Percentiles rank a stretch among this genome's conserved stretches.
phyloP scores from a whole-genome alignment of 805 yeast species.

The Scheffersomyces ergatensis region DNA sequence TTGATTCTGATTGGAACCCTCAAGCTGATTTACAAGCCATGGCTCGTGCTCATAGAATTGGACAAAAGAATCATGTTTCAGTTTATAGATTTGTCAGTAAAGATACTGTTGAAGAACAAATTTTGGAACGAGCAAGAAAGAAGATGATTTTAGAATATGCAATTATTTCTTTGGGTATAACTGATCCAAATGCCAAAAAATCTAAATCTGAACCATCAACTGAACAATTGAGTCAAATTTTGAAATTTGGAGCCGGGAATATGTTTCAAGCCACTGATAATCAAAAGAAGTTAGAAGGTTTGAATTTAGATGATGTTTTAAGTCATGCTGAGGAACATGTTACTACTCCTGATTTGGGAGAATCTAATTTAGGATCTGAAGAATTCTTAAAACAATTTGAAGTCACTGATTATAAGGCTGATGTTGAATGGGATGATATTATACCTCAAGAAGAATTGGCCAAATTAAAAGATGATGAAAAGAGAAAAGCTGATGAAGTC shows the following conservation, averaged over 20 bases:
- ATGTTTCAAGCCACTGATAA: slow-evolving; percentile 96
- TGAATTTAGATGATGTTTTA: slow-evolving; percentile 93
- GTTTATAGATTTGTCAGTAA: slow-evolving; percentile 97
- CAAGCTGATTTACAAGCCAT: slow-evolving; percentile 99
- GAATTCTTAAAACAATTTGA: slow-evolving; percentile 96
- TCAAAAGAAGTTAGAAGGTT: slow-evolving; percentile 91
- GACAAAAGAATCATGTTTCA: slow-evolving; percentile 98
- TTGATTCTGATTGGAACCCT: slow-evolving; percentile 99
- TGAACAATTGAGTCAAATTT: slow-evolving; percentile 85
- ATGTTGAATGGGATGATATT: slow-evolving; percentile 98
- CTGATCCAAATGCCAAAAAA: slow-evolving; percentile 60
- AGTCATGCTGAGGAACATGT: slow-evolving; percentile 97
- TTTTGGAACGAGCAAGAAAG: slow-evolving; percentile 92
- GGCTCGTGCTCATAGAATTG: slow-evolving; percentile 99
- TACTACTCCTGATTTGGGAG: slow-evolving; percentile 95
- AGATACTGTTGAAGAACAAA: slow-evolving; percentile 97
- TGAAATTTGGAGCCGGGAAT: slow-evolving; percentile 97
- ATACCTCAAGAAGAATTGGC: slow-evolving; percentile 92
- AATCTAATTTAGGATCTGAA: slow-evolving; percentile 97
- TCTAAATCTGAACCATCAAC: slow-evolving; percentile 69
- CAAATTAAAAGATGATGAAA: slow-evolving; percentile 88
- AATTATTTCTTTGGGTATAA: slow-evolving; percentile 91
- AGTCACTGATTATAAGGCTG: slow-evolving; percentile 97
- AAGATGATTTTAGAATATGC: slow-evolving; percentile 99
- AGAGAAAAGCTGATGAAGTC: slow-evolving; percentile 79